These are phyloP conservation scores for Kokia cookei DNA, from an alignment of 441 rosid species.

Conservation along the genomic window DNA sequence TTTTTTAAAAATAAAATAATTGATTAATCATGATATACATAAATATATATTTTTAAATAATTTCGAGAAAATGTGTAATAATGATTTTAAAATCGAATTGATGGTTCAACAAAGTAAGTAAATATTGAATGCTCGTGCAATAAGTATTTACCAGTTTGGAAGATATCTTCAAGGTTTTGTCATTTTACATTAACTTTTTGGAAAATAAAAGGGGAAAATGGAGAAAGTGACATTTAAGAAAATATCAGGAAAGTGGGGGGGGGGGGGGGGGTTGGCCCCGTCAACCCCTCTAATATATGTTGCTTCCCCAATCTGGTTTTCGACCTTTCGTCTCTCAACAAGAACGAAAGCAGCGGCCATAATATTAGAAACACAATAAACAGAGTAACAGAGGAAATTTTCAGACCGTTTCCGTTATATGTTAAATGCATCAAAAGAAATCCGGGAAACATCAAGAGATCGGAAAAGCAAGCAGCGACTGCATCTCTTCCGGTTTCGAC, in stretches of 20 bases:
- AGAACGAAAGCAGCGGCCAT: background rate
- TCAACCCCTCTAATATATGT: background rate
- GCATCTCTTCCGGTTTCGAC: constrained; percentile 25
- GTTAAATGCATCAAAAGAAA: constrained; percentile 50
- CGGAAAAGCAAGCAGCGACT: constrained; percentile 30
- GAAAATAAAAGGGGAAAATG: too few relatives aligned
- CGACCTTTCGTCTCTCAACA: background rate
- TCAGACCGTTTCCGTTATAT: constrained; percentile 9
- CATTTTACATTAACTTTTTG: too few relatives aligned
- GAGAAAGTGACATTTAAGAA: constrained; percentile 8
- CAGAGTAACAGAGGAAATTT: background rate
- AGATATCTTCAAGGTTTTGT: too few relatives aligned
- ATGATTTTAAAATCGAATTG: too few relatives aligned
- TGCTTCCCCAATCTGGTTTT: background rate
- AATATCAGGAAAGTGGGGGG: background rate
- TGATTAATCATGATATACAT: background rate
- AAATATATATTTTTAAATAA: too few relatives aligned
- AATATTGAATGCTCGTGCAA: too few relatives aligned
- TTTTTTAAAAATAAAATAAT: background rate
- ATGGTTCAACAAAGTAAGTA: too few relatives aligned
- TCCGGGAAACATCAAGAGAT: constrained; percentile 33
- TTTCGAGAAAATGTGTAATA: background rate
- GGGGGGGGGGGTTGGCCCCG: too few relatives aligned
- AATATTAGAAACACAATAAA: background rate
- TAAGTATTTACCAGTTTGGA: too few relatives aligned